A percentile compares a stretch with the other conserved stretches of the same genome.
These are phyloP conservation scores for Hypocrella siamensis DNA, from an alignment of 2,329 filamentous ascomycete genomes.

Conservation along the genomic window DNA sequence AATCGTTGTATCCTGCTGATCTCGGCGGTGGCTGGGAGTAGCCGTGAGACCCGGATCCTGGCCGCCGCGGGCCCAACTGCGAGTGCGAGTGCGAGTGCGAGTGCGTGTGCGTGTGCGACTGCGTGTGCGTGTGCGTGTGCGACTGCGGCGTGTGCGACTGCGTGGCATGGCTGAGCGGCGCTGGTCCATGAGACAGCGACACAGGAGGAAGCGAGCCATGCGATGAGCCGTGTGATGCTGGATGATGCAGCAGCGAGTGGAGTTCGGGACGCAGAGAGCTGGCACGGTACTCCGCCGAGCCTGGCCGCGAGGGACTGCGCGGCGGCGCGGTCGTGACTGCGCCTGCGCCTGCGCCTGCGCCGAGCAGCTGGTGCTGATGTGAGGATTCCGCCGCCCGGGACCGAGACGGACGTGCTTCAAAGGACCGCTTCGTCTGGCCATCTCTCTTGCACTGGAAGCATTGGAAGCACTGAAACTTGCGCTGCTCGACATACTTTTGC, in stretches of 20 bases:
- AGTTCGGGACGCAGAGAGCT: conserved; percentile 7
- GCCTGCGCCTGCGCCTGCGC: conserved; percentile 6
- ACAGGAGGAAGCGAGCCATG: background rate
- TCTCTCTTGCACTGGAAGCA: conserved; percentile 60
- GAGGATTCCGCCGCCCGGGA: conserved; percentile 7
- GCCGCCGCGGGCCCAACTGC: conserved; percentile 12
- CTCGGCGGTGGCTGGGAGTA: conserved; percentile 13
- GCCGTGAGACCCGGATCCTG: conserved; percentile 9
- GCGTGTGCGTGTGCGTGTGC: conserved; percentile 5
- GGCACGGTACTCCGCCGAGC: conserved; percentile 11
- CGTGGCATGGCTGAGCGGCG: too few relatives aligned
- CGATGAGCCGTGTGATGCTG: conserved; percentile 1
- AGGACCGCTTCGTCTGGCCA: conserved; percentile 26
- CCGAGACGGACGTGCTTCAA: conserved; percentile 9
- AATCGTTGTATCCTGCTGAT: conserved; percentile 24
- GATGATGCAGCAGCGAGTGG: conserved; percentile 7
- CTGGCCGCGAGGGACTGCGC: conserved; percentile 13
- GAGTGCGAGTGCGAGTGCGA: conserved; percentile 9
- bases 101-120: conserved; percentile 10
- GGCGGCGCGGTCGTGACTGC: conserved; percentile 8
- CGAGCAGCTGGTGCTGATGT: conserved; percentile 6
- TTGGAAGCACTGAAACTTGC: conserved; percentile 60
- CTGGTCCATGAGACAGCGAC: conserved; percentile 2
- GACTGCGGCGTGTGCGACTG: conserved; percentile 7
- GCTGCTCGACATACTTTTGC: conserved; percentile 41